Percentiles rank a stretch among this genome's conserved stretches.
Evolutionary conservation across 345 rosid genomes (phyloP).

Genomic region (Rubroshorea leprosula): DNA sequence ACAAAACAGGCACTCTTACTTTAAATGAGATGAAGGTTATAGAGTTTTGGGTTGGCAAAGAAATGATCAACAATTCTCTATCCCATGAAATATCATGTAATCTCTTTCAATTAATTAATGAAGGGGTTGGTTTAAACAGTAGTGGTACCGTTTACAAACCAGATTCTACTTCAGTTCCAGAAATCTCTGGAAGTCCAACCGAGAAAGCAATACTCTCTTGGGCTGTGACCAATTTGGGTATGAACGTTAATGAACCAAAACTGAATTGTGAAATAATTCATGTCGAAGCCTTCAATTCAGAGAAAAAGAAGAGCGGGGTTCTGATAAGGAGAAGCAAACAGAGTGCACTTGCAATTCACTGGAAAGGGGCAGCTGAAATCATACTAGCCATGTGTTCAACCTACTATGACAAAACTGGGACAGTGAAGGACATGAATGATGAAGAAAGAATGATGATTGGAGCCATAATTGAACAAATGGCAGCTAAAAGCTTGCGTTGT

Average conservation of each 20-base stretch:
- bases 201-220: slow-evolving; percentile 48
- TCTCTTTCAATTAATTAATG: slow-evolving; percentile 20
- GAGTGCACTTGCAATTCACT: slow-evolving; percentile 29
- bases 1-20: slow-evolving; percentile 53
- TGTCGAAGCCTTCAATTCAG: slow-evolving; percentile 44
- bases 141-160: slow-evolving; percentile 22
- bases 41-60: slow-evolving; percentile 31
- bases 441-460: slow-evolving; percentile 20
- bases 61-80: not conserved
- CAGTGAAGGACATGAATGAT: slow-evolving; percentile 16
- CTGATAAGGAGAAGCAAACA: slow-evolving; percentile 22
- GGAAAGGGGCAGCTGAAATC: slow-evolving; percentile 61
- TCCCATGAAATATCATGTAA: slow-evolving; percentile 10
- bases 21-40: slow-evolving; percentile 38
- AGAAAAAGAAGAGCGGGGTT: slow-evolving; percentile 49
- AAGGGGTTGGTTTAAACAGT: slow-evolving; percentile 31
- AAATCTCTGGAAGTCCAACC: slow-evolving; percentile 44
- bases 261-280: slow-evolving; percentile 20
- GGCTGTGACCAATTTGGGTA: slow-evolving; percentile 33
- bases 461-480: slow-evolving; percentile 32
- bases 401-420: slow-evolving; percentile 22
- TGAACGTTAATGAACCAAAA: slow-evolving; percentile 28
- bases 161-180: slow-evolving; percentile 16
- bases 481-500: slow-evolving; percentile 45
- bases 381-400: slow-evolving; percentile 34